Evolutionary conservation across 1,284 basidiomycete genomes (phyloP), one percentile per base, ranked within the genome.

Genomic region (Tylopilus sp.): DNA sequence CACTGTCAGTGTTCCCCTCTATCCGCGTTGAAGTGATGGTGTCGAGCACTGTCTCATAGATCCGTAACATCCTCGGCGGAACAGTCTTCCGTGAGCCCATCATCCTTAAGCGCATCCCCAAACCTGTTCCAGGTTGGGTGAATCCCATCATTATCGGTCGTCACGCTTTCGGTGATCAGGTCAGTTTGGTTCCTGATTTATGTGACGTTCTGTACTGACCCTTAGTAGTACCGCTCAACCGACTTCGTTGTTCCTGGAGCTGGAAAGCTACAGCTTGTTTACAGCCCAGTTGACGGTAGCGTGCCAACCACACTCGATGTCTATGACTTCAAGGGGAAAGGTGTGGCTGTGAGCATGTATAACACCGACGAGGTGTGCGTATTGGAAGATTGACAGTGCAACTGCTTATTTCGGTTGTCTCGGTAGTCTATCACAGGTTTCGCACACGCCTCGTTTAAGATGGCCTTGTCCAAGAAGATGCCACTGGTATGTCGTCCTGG

Each of bases 51-150:
- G 18, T 42, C 28, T 17, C 21, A 30, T 59, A 89, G 84, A 94
- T 97, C 71, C 88, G 94, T 60, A 98, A 97, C 72, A 94, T 96
- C 63, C 85, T 98, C 46, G 94, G 94, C 44, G 95, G 95, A 48
- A 98, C 95, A 30, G 95, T 99, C 53, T 99, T 99, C 84, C 88
- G 95, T 58, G 95, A 97, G 71, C 96, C 96, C 59, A 99, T 99
- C 73, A 85, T 99, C 65, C 81, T 98, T 41, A 69, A 86, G 47
- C 83, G 87, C 58, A 89, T 99, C 64, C 96, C 95, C 35, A 89
- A 88, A 64, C 92, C 94, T 18, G 81, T 99, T 36, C 94, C 94
- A 18, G 95, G 96, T 46, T 99, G 95, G 95, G 81, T 82, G 54
- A 94, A 97, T 68, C 94, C 96, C 38, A 99, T 99, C 66, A 77